A percentile compares a stretch with the other conserved stretches of the same genome.
Conservation (phyloP, 2,329 filamentous ascomycete species). For the Monilinia vaccinii-corymbosi region DNA sequence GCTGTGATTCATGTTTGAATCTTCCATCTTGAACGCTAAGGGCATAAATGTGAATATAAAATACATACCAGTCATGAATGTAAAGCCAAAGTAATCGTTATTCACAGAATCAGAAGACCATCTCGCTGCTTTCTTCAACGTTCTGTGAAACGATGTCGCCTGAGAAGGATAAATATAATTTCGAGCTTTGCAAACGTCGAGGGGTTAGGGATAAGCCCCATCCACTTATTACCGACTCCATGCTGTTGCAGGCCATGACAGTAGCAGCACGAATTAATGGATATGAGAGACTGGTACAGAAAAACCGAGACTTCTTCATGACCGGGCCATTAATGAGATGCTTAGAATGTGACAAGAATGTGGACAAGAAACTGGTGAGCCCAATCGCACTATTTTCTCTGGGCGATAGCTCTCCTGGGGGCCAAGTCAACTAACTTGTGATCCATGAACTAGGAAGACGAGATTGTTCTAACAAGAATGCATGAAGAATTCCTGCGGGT, state of each 20-base stretch:
- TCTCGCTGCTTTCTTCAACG: background rate
- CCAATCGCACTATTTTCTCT: background rate
- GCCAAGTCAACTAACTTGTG: background rate
- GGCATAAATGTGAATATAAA: background rate
- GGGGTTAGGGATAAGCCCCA: background rate
- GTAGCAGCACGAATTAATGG: background rate
- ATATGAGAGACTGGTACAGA: constrained; percentile 14
- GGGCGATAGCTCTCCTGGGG: too few species aligned
- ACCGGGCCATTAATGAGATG: constrained; percentile 15
- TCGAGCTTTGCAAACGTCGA: constrained; percentile 9
- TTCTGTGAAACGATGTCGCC: background rate
- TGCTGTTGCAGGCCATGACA: too few species aligned
- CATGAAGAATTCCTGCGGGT: constrained; percentile 12
- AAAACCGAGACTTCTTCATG: constrained; percentile 15
- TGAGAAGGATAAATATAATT: background rate
- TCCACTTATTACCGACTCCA: constrained; percentile 4
- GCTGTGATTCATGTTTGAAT: background rate
- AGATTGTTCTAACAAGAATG: constrained; percentile 10
- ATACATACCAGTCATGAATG: background rate
- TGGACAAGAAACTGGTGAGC: background rate
- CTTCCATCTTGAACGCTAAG: background rate
- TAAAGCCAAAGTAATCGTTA: background rate
- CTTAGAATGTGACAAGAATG: constrained; percentile 12
- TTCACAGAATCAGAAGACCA: background rate
- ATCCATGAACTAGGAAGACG: background rate